A percentile compares a stretch with the other conserved stretches of the same genome.
Evolutionary conservation across 257 asterid species (phyloP).

Genomic region (Orobanche coerulescens): DNA sequence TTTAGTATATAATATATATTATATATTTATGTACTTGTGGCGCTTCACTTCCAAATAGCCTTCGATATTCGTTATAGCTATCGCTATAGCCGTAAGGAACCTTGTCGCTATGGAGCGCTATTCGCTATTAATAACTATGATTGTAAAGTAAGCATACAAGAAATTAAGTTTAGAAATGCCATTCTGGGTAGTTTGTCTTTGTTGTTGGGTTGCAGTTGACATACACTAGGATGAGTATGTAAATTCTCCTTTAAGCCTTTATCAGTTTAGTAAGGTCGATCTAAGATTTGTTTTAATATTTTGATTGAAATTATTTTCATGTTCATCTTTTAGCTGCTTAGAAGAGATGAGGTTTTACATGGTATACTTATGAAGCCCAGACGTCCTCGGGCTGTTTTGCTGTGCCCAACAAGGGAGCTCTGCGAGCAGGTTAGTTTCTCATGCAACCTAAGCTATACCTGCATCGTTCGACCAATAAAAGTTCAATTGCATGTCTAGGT

Average conservation of each 20-base stretch:
- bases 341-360: slow-evolving; percentile 68
- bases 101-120: too few species aligned
- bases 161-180: not conserved
- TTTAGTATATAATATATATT: too few species aligned
- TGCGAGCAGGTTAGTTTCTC: slow-evolving; percentile 71
- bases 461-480: not conserved
- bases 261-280: not conserved
- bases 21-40: too few species aligned
- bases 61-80: too few species aligned
- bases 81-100: too few species aligned
- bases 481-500: slow-evolving; percentile 41
- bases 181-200: not conserved
- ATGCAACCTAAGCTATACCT: slow-evolving; percentile 1
- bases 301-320: not conserved
- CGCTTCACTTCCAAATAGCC: too few species aligned
- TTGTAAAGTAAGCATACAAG: too few species aligned
- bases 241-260: too few species aligned
- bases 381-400: slow-evolving; percentile 90
- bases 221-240: not conserved
- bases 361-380: slow-evolving; percentile 91
- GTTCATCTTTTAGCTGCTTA: slow-evolving; percentile 49
- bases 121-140: too few species aligned
- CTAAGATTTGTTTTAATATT: not conserved
- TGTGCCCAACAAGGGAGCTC: slow-evolving; percentile 99
- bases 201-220: slow-evolving; percentile 5